These are phyloP conservation scores for Kwoniella heveanensis DNA, from an alignment of 768 basidiomycete species.

Conservation along the genomic window DNA sequence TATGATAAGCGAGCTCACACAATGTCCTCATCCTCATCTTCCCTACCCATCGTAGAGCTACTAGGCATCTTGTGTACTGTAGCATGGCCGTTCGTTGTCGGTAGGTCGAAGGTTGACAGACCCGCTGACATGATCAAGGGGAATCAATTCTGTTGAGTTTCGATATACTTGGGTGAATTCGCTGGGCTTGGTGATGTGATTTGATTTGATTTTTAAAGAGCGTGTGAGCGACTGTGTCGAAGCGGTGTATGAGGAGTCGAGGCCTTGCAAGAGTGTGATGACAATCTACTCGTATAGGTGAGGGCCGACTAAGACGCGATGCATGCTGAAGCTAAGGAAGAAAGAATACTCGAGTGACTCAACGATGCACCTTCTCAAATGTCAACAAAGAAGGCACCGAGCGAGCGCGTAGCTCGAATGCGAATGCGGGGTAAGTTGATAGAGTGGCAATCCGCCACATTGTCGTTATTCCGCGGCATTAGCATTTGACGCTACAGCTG, in stretches of 20 bases:
- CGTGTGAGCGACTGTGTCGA: neutral
- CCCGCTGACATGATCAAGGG: constrained; percentile 10
- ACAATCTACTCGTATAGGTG: no score
- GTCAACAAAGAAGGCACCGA: no score
- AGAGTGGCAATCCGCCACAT: neutral
- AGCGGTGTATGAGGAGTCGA: no score
- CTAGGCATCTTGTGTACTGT: constrained; percentile 39
- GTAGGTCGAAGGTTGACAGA: constrained; percentile 16
- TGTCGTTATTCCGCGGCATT: neutral
- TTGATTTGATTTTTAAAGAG: no score
- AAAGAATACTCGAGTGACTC: neutral
- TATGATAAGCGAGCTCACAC: constrained; percentile 26
- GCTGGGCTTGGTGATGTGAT: no score
- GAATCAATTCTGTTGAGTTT: no score
- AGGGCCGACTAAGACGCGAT: no score
- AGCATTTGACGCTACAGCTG: no score
- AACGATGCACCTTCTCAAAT: constrained; percentile 3
- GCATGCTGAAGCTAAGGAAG: no score
- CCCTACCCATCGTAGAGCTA: constrained; percentile 33
- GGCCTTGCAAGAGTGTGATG: no score
- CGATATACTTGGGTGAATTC: neutral
- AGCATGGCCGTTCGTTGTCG: constrained; percentile 14
- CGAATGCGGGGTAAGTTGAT: no score
- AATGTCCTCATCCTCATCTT: constrained; percentile 40
- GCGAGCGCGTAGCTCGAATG: no score